Evolutionary conservation across 129 eudicot genomes (phyloP).

Genomic region (Ambrosia trifida): DNA sequence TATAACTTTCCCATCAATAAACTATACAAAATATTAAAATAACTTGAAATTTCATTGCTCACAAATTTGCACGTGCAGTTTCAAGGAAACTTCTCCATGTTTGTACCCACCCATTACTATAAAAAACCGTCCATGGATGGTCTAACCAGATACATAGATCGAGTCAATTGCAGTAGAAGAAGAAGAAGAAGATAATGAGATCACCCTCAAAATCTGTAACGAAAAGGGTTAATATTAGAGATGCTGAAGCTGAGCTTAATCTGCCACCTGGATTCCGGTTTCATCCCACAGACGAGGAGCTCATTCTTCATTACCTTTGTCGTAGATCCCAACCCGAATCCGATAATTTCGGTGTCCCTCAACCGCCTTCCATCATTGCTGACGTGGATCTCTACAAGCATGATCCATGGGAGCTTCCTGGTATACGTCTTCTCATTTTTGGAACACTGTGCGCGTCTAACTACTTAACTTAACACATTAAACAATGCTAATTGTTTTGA

Average conservation of each 20-base stretch:
- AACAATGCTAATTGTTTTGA: not conserved
- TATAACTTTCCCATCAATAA: too few relatives aligned
- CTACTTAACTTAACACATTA: too few relatives aligned
- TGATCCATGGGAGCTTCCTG: slow-evolving; percentile 39
- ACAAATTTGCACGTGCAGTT: too few relatives aligned
- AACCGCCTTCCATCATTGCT: slow-evolving; percentile 28
- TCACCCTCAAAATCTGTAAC: slow-evolving; percentile 18
- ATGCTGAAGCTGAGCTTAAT: slow-evolving; percentile 39
- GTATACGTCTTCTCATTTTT: too few relatives aligned
- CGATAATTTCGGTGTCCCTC: not conserved
- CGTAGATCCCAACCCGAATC: slow-evolving; percentile 18
- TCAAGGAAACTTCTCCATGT: too few relatives aligned
- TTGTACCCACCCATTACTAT: too few relatives aligned
- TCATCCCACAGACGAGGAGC: slow-evolving; percentile 45
- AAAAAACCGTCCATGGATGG: too few relatives aligned
- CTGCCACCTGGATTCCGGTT: slow-evolving; percentile 43
- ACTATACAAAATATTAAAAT: too few relatives aligned
- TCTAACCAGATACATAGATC: too few relatives aligned
- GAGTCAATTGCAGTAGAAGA: not conserved
- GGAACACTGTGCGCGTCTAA: too few relatives aligned
- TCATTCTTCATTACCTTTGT: slow-evolving; percentile 32
- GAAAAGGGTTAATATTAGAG: slow-evolving; percentile 16
- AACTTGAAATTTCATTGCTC: too few relatives aligned
- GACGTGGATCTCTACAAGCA: slow-evolving; percentile 41
- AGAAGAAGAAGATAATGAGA: slow-evolving; percentile 27